A percentile compares a stretch with the other conserved stretches of the same genome.
Evolutionary conservation across 75 land plant species (phyloP).

Genomic region (Selaginella moellendorffii): DNA sequence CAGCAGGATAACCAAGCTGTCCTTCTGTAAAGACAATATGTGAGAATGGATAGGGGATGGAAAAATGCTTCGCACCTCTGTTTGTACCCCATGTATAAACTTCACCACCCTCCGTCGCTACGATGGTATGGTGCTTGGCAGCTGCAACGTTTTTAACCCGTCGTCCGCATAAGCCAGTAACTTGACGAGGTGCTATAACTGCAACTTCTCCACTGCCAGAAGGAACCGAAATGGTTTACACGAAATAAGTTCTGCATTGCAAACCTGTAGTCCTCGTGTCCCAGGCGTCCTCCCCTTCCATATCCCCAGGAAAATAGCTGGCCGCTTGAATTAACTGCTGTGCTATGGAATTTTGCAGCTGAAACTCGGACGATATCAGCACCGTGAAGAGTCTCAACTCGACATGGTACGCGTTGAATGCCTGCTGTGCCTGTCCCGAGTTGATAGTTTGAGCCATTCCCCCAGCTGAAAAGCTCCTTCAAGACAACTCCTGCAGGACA

Average conservation of each 20-base stretch:
- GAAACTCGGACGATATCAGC: constrained; percentile 34
- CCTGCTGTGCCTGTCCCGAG: constrained; percentile 93
- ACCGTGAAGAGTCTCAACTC: constrained; percentile 80
- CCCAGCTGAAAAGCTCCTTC: constrained; percentile 92
- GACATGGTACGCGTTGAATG: constrained; percentile 70
- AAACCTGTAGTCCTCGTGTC: constrained; percentile 56
- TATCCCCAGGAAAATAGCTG: constrained; percentile 91
- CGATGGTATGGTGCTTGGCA: constrained; percentile 91
- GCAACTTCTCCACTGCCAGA: constrained; percentile 93
- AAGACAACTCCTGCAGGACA: constrained; percentile 28
- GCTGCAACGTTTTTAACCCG: constrained; percentile 67
- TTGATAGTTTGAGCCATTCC: constrained; percentile 95
- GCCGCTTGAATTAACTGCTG: constrained; percentile 62
- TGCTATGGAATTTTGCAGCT: constrained; percentile 95
- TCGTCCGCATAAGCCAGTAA: constrained; percentile 59
- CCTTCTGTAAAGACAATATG: constrained; percentile 49
- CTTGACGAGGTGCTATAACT: constrained; percentile 79
- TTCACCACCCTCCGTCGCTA: constrained; percentile 88
- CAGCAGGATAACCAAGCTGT: constrained; percentile 94
- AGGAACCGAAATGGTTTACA: too few relatives aligned
- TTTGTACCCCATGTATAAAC: constrained; percentile 98
- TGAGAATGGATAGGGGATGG: neutral
- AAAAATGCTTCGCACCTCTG: constrained; percentile 40
- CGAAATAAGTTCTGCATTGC: too few relatives aligned
- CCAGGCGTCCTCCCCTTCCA: constrained; percentile 96